These are phyloP conservation scores for Exobasidium cylindrosporum DNA, from an alignment of 1,284 basidiomycete genomes.

Conservation along the genomic window DNA sequence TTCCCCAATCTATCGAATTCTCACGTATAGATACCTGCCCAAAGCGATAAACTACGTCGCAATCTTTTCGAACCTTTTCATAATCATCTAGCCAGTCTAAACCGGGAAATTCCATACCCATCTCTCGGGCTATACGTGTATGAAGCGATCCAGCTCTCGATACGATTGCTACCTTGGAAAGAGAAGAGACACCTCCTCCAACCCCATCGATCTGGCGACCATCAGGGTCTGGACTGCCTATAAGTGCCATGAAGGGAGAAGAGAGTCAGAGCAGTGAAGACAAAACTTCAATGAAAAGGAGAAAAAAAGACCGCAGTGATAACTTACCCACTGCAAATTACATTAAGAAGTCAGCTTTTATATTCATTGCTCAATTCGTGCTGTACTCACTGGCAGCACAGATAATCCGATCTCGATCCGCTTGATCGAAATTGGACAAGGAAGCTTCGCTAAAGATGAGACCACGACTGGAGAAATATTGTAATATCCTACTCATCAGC, in stretches of 20 bases:
- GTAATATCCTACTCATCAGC: too few relatives aligned
- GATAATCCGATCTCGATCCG: conserved; percentile 61
- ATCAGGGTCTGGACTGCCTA: conserved; percentile 78
- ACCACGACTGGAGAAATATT: too few relatives aligned
- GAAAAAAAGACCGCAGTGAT: not conserved
- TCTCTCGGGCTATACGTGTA: not conserved
- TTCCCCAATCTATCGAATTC: conserved; percentile 42
- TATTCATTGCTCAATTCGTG: too few relatives aligned
- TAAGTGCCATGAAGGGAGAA: too few relatives aligned
- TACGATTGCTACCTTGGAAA: conserved; percentile 76
- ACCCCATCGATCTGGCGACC: conserved; percentile 71
- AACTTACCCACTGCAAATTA: not conserved
- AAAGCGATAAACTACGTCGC: conserved; percentile 51
- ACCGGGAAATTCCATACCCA: conserved; percentile 23
- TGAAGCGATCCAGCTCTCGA: conserved; percentile 12
- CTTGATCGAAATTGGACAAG: not conserved
- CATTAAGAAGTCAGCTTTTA: too few relatives aligned
- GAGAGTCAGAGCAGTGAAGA: not conserved
- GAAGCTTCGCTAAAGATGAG: not conserved
- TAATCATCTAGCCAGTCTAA: conserved; percentile 32
- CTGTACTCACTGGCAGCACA: conserved; percentile 55
- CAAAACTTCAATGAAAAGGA: not conserved
- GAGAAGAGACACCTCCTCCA: conserved; percentile 73
- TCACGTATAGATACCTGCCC: conserved; percentile 49
- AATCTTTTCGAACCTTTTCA: conserved; percentile 20